phyloP scores from a whole-genome alignment of 805 yeast species.

The Pichia paraexigua region DNA sequence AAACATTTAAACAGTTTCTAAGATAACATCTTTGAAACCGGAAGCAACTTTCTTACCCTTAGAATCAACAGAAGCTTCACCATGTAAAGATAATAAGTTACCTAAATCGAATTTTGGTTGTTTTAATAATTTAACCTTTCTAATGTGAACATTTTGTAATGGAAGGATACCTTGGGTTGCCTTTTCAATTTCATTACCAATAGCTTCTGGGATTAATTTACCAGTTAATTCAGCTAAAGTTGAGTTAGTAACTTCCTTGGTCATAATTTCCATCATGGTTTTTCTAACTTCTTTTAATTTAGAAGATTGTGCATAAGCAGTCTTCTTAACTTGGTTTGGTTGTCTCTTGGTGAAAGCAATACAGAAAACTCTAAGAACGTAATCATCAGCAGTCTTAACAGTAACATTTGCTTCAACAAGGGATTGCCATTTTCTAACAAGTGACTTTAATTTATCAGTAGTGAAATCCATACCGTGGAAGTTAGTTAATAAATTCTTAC shows the following conservation, averaged over 20 bases:
- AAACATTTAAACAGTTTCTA: conserved; percentile 79
- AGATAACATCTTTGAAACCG: conserved; percentile 98
- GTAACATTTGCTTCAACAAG: conserved; percentile 97
- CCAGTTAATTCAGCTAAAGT: conserved; percentile 95
- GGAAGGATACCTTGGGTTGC: conserved; percentile 93
- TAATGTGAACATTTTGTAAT: conserved; percentile 96
- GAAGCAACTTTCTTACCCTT: conserved; percentile 93
- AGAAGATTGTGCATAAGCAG: conserved; percentile 96
- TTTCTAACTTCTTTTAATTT: conserved; percentile 96
- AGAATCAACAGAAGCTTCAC: conserved; percentile 89
- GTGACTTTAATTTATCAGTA: conserved; percentile 92
- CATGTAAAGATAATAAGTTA: conserved; percentile 92
- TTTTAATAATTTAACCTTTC: conserved; percentile 97
- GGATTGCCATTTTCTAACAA: conserved; percentile 99
- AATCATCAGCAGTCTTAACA: conserved; percentile 96
- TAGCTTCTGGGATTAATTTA: conserved; percentile 97
- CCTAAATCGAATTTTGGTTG: conserved; percentile 99
- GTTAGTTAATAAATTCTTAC: conserved; percentile 97
- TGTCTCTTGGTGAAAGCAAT: conserved; percentile 98
- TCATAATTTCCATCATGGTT: conserved; percentile 92
- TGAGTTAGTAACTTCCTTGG: conserved; percentile 90
- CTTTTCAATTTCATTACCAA: conserved; percentile 97
- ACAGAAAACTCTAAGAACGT: conserved; percentile 92
- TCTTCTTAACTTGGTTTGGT: conserved; percentile 94
- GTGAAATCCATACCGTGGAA: conserved; percentile 99